Evolutionary conservation across 768 basidiomycete species (phyloP), one percentile per base, ranked within the genome.

Genomic region (Candolleomyces efflorescens): DNA sequence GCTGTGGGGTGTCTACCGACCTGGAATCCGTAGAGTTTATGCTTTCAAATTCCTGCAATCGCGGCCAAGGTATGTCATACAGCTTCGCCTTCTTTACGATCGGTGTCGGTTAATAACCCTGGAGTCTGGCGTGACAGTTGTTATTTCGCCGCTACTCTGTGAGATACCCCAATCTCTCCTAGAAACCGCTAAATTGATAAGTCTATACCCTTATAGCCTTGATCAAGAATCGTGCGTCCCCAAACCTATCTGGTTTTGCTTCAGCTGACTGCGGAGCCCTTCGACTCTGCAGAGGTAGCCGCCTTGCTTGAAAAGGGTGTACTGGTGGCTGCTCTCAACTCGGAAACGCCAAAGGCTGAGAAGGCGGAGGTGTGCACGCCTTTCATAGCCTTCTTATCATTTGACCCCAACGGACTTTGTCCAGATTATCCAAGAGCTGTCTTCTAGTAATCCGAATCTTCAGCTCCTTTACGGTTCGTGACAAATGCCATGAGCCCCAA

Each of bases 1-100:
- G 9, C 23, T 38, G 1, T 20, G 3, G 47, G 32, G 23, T 23
- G 5, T 22, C 52, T 48, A 54, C 41, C 45, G 46, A 18, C 20
- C 44, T 54, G 44, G 12, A 47, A 53, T 5, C 49, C 20, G 3
- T 52, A 92, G 90, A 92, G 90, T 64, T 64, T 94, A 3, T 94
- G 92, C 69, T 94, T 93, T 65, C 92, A 93, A 72, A 73, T 92
- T 26, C 92, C 92, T 45, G 91, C 92, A 0, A 71, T 87, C 36
- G 84, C 84, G 9, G 82, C 79, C 41, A 75, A 81, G 57, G 89
- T 87, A 58, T 27, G 4, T 9, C 5, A 10, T 44, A 39, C 20
- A 26, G 7, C n/a, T 20, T n/a, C 49, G 7, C n/a, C n/a, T 53
- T 48, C 2, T 23, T 23, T 9, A 38, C 53, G 5, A 27, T 15